These are phyloP conservation scores for Macaranga tanarius DNA, from an alignment of 441 rosid genomes.

Conservation along the genomic window DNA sequence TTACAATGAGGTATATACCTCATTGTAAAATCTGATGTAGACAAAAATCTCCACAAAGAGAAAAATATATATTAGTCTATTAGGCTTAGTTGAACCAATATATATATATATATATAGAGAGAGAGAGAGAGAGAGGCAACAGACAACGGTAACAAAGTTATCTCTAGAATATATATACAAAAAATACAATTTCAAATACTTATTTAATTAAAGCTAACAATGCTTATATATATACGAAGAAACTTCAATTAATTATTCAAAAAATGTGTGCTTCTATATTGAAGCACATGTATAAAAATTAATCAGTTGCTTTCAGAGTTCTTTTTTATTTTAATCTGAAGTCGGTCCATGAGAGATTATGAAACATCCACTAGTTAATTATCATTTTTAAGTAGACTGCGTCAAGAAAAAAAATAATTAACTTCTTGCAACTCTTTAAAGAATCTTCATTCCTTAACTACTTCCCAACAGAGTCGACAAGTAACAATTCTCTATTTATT, in stretches of 20 bases:
- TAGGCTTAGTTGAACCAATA: no score
- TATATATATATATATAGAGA: no score
- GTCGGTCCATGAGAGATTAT: constrained; percentile 16
- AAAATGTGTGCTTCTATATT: constrained; percentile 2
- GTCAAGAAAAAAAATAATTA: not conserved
- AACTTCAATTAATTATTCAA: not conserved
- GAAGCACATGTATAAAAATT: not conserved
- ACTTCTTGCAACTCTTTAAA: not conserved
- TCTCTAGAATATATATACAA: no score
- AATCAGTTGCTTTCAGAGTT: not conserved
- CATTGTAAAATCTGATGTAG: no score
- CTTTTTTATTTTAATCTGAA: not conserved
- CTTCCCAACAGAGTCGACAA: constrained; percentile 39
- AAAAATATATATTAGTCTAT: no score
- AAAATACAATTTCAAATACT: no score
- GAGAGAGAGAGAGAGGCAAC: no score
- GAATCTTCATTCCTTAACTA: constrained; percentile 34
- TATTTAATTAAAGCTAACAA: no score
- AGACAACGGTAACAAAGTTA: no score
- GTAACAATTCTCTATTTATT: constrained; percentile 19
- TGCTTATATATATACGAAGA: no score
- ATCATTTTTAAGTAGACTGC: constrained; percentile 12
- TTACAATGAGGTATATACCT: no score
- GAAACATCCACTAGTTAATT: constrained; percentile 13
- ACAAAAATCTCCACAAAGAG: no score